Percentiles rank a stretch among this genome's conserved stretches.
phyloP scores from a whole-genome alignment of 768 basidiomycete species.

The Phaeotremella skinneri region DNA sequence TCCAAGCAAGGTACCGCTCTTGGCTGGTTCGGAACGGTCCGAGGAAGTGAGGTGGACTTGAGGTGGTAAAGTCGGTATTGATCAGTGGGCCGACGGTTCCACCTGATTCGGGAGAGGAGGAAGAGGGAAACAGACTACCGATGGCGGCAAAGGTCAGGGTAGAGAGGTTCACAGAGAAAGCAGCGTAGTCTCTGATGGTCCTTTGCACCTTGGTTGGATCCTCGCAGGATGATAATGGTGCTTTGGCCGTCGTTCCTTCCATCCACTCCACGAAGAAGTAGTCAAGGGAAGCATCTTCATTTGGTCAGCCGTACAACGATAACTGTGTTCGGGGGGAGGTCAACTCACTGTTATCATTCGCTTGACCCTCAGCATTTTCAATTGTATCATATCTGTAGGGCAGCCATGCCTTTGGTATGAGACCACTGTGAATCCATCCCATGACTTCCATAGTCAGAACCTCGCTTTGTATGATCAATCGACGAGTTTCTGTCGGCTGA shows the following conservation, averaged over 20 bases:
- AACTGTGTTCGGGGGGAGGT: too few relatives aligned
- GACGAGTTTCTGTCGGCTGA: not conserved
- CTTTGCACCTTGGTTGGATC: not conserved
- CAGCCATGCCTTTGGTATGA: not conserved
- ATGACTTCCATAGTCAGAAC: constrained; percentile 10
- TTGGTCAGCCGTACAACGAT: too few relatives aligned
- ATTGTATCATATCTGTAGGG: not conserved
- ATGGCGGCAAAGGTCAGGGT: not conserved
- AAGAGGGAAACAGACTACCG: not conserved
- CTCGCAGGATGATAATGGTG: not conserved
- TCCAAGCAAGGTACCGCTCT: not conserved
- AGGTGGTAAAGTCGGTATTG: not conserved
- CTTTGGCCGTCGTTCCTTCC: not conserved
- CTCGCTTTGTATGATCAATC: constrained; percentile 6
- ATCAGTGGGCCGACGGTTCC: constrained; percentile 4
- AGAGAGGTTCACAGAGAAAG: not conserved
- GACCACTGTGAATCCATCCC: not conserved
- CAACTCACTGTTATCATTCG: too few relatives aligned
- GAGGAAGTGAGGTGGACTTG: not conserved
- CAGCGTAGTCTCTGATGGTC: not conserved
- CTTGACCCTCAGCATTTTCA: not conserved
- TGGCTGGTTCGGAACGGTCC: constrained; percentile 8
- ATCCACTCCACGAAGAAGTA: not conserved
- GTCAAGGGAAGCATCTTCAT: too few relatives aligned
- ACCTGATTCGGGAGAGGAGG: not conserved